Conservation (phyloP, 108 stramenopile species). For the Fragilaria crotonensis region DNA sequence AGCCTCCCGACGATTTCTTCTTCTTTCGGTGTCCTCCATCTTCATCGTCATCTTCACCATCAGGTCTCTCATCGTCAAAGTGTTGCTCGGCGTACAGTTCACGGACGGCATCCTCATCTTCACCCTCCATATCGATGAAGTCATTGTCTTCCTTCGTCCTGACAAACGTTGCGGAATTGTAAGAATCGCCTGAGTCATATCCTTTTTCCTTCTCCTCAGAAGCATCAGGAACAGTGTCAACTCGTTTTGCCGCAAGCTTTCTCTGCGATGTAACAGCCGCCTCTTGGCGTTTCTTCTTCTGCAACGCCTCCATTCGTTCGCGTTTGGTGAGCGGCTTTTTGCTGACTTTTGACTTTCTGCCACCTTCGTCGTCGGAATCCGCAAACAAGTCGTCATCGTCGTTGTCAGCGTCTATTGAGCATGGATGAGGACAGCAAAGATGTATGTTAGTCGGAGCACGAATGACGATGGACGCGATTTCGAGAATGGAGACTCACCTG, state of each 20-base stretch:
- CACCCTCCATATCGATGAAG: conserved; percentile 86
- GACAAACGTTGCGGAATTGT: conserved; percentile 58
- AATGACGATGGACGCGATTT: background rate
- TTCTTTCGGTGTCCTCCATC: conserved; percentile 24
- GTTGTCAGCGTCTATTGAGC: conserved; percentile 28
- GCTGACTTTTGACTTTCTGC: conserved; percentile 16
- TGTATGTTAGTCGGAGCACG: conserved; percentile 1
- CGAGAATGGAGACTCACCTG: conserved; percentile 36
- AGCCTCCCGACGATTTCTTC: conserved; percentile 28
- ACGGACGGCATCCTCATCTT: conserved; percentile 76
- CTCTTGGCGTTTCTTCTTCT: conserved; percentile 42
- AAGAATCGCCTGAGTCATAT: conserved; percentile 64
- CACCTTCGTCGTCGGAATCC: conserved; percentile 61
- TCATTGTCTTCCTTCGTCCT: conserved; percentile 82
- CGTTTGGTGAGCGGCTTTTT: conserved; percentile 30
- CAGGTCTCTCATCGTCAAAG: conserved; percentile 79
- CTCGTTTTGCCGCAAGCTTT: background rate
- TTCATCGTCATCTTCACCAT: conserved; percentile 46
- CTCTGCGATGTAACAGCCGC: conserved; percentile 5
- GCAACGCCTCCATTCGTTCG: conserved; percentile 77
- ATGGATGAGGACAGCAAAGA: background rate
- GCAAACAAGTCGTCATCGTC: conserved; percentile 42
- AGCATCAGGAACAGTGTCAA: conserved; percentile 11
- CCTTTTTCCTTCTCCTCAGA: conserved; percentile 27
- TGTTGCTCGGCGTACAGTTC: conserved; percentile 86